These are phyloP conservation scores for Coffea humblotiana DNA, from an alignment of 305 asterid genomes.

Conservation along the genomic window DNA sequence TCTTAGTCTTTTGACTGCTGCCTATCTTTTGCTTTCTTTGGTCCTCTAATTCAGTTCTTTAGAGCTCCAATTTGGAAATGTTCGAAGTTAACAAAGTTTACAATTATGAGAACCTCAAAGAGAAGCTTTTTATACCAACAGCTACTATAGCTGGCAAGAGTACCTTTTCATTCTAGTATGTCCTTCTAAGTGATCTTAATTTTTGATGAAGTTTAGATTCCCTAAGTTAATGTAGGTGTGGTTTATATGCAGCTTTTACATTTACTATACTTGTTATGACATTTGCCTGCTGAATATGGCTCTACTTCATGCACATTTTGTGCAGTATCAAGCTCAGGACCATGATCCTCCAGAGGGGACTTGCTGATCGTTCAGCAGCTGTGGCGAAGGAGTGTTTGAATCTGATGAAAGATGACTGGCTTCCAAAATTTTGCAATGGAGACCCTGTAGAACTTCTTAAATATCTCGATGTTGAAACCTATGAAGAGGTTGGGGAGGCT, in stretches of 20 bases:
- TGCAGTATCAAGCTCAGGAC: slow-evolving; percentile 89
- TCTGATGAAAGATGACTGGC: slow-evolving; percentile 94
- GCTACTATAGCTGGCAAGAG: neutral
- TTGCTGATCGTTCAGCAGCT: slow-evolving; percentile 79
- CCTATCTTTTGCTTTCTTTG: neutral
- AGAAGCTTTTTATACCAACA: neutral
- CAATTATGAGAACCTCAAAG: neutral
- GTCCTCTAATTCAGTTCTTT: neutral
- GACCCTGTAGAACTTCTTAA: slow-evolving; percentile 72
- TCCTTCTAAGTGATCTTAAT: neutral
- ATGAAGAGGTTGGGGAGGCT: slow-evolving; percentile 82
- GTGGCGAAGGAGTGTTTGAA: slow-evolving; percentile 81
- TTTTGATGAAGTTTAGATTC: neutral
- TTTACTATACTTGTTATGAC: neutral
- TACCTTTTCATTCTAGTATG: neutral
- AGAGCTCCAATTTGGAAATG: neutral
- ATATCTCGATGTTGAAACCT: slow-evolving; percentile 96
- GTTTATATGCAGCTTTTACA: neutral
- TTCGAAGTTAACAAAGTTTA: neutral
- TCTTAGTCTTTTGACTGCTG: neutral
- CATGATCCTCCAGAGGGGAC: slow-evolving; percentile 87
- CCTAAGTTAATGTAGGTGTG: neutral
- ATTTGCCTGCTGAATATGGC: neutral
- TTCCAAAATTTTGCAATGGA: slow-evolving; percentile 72
- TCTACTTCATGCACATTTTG: slow-evolving; percentile 11